Evolutionary conservation across 2,329 filamentous ascomycete species (phyloP).

Genomic region (Paecilomyces variotii): DNA sequence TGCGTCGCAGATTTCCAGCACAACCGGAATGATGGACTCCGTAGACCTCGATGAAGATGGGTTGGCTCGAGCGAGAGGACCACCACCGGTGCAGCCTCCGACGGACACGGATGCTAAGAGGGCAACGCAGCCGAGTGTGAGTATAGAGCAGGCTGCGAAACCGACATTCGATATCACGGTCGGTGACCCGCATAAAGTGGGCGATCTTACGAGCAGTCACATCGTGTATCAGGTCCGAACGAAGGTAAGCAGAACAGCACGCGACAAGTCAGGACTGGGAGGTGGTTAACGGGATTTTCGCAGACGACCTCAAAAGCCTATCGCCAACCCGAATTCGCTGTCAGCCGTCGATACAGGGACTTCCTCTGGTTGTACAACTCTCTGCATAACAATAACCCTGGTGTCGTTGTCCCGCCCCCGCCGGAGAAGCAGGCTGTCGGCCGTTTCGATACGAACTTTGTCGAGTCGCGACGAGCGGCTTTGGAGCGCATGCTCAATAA

Average conservation of each 20-base stretch:
- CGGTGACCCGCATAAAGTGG: constrained; percentile 95
- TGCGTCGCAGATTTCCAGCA: constrained; percentile 40
- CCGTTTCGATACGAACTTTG: constrained; percentile 92
- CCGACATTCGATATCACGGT: constrained; percentile 85
- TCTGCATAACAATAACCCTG: constrained; percentile 87
- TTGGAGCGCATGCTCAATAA: constrained; percentile 98
- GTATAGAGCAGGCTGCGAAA: constrained; percentile 86
- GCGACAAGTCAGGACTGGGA: background rate
- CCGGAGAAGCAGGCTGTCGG: constrained; percentile 97
- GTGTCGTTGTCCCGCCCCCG: constrained; percentile 87
- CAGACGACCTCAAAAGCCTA: constrained; percentile 95
- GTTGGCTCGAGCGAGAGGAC: constrained; percentile 51
- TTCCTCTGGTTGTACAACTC: constrained; percentile 98
- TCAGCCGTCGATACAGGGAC: constrained; percentile 88
- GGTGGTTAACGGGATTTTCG: constrained; percentile 10
- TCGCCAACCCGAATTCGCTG: constrained; percentile 82
- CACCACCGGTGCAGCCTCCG: constrained; percentile 52
- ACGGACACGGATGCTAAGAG: constrained; percentile 39
- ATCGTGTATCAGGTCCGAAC: constrained; percentile 96
- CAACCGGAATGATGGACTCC: constrained; percentile 51
- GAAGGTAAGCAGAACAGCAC: constrained; percentile 51
- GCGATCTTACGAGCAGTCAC: constrained; percentile 91
- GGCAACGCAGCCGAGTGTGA: constrained; percentile 67
- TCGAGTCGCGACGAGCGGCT: constrained; percentile 82
- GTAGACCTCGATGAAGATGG: constrained; percentile 65